These are phyloP conservation scores for Protomyces gravidus DNA, from an alignment of 1,139 yeast genomes.

Conservation along the genomic window DNA sequence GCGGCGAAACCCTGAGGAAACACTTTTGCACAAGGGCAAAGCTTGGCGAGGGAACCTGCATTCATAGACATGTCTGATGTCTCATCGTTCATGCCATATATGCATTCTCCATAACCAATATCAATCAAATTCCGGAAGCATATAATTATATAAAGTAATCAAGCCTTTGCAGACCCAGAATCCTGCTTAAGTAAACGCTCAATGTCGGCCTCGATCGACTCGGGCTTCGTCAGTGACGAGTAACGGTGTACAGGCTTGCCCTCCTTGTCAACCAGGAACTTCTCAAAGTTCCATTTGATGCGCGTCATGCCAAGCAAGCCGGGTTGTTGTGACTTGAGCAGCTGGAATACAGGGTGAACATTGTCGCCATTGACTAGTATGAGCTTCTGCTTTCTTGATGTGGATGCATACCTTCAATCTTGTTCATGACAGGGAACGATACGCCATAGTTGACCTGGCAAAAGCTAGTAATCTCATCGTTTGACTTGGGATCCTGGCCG, in stretches of 20 bases:
- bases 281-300: conserved; percentile 26
- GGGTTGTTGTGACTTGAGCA: conserved; percentile 57
- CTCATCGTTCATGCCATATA: too few species aligned
- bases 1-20: too few species aligned
- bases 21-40: too few species aligned
- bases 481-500: conserved; percentile 75
- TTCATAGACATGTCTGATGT: too few species aligned
- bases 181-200: conserved; percentile 28
- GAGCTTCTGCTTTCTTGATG: too few species aligned
- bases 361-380: conserved; percentile 77
- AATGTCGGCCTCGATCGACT: conserved; percentile 27
- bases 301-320: conserved; percentile 25
- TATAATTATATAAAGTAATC: neutral
- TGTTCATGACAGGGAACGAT: conserved; percentile 74
- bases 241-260: conserved; percentile 73
- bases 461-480: conserved; percentile 58
- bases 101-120: too few species aligned
- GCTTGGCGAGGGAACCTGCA: too few species aligned
- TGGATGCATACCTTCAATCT: conserved; percentile 49
- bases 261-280: conserved; percentile 60
- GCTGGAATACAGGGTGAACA: conserved; percentile 76
- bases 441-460: conserved; percentile 53
- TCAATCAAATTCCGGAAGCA: too few species aligned
- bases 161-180: neutral
- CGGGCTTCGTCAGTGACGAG: conserved; percentile 66